phyloP scores from a whole-genome alignment of 73 alveolate species.

The Paramecium biaurelia region DNA sequence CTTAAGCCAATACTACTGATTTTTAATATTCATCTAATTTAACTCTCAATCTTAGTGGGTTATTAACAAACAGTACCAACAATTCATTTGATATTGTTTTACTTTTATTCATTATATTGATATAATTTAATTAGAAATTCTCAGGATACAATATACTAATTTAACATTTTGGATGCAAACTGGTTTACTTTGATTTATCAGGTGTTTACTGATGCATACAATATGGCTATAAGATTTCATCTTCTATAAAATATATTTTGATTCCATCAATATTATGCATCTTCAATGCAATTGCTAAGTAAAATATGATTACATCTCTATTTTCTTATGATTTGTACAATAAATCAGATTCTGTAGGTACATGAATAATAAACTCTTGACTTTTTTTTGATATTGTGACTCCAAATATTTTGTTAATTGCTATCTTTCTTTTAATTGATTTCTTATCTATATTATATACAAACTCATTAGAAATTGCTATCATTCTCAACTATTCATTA shows the following conservation, averaged over 20 bases:
- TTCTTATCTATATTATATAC: not conserved
- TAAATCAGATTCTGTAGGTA: constrained; percentile 15
- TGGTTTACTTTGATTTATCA: not conserved
- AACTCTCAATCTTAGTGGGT: not conserved
- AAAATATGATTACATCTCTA: not conserved
- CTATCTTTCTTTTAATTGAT: not conserved
- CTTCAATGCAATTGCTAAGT: not conserved
- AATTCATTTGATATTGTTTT: not conserved
- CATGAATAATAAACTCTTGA: constrained; percentile 13
- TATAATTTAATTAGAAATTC: not conserved
- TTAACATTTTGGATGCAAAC: not conserved
- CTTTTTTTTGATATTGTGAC: not conserved
- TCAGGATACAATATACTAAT: not conserved
- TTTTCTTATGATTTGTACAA: constrained; percentile 1
- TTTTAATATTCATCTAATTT: not conserved
- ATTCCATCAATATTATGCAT: not conserved
- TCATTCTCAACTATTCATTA: not conserved
- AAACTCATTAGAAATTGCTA: constrained; percentile 34
- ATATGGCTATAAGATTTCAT: not conserved
- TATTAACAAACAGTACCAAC: not conserved
- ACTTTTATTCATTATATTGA: not conserved
- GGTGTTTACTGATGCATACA: not conserved
- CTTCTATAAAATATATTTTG: not conserved
- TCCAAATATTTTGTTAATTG: not conserved
- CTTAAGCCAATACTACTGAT: not conserved